phyloP scores from a whole-genome alignment of 2,329 filamentous ascomycete genomes.

The Cladosporium sp. region DNA sequence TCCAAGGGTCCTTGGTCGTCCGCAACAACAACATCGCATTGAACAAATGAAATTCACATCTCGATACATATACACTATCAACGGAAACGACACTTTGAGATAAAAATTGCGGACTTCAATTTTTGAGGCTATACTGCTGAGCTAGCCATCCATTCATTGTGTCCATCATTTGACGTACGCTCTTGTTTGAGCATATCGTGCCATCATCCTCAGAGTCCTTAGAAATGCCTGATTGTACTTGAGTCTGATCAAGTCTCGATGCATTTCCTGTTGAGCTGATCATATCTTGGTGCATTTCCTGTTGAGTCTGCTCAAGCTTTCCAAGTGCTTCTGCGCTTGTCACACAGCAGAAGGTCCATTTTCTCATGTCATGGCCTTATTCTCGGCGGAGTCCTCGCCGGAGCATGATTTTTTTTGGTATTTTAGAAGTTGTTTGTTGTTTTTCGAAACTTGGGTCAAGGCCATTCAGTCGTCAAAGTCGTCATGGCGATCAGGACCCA shows the following conservation, averaged over 20 bases:
- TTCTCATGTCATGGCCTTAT: neutral
- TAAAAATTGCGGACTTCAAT: neutral
- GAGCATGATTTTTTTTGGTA: neutral
- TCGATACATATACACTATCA: no score
- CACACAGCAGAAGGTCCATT: neutral
- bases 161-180: neutral
- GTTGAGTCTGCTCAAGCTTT: neutral
- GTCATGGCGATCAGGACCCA: neutral
- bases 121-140: neutral
- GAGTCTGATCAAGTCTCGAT: neutral
- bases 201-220: neutral
- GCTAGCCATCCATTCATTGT: slow-evolving; percentile 5
- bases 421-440: neutral
- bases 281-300: neutral
- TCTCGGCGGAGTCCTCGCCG: neutral
- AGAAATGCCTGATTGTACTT: neutral
- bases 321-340: neutral
- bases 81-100: neutral
- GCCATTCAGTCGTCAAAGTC: neutral
- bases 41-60: no score
- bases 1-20: no score
- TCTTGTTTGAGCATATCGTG: neutral
- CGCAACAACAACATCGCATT: neutral
- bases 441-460: neutral
- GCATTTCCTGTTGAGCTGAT: neutral